These are phyloP conservation scores for Leccinellum albellum DNA, from an alignment of 768 basidiomycete genomes.

Conservation along the genomic window DNA sequence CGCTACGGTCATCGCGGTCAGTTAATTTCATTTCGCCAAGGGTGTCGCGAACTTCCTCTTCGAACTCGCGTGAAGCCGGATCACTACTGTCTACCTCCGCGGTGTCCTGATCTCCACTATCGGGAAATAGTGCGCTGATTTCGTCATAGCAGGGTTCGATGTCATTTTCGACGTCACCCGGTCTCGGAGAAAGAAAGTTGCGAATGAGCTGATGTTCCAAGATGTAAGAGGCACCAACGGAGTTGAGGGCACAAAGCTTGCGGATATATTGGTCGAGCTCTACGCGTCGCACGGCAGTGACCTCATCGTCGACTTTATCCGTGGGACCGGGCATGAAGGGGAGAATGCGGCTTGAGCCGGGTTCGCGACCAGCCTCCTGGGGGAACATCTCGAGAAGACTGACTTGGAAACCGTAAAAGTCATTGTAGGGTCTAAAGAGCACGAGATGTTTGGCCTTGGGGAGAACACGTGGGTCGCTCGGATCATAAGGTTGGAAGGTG, in stretches of 20 bases:
- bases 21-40: slow-evolving; percentile 48
- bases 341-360: slow-evolving; percentile 66
- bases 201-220: slow-evolving; percentile 77
- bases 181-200: slow-evolving; percentile 77
- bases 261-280: slow-evolving; percentile 90
- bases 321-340: slow-evolving; percentile 98
- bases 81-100: slow-evolving; percentile 28
- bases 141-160: slow-evolving; percentile 57
- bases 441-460: slow-evolving; percentile 76
- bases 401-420: slow-evolving; percentile 98
- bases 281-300: slow-evolving; percentile 73
- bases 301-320: slow-evolving; percentile 72
- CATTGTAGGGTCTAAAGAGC: slow-evolving; percentile 93
- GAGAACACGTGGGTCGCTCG: slow-evolving; percentile 49
- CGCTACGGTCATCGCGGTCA: slow-evolving; percentile 47
- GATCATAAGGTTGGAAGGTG: slow-evolving; percentile 77
- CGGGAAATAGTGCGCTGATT: slow-evolving; percentile 50
- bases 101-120: slow-evolving; percentile 35
- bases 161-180: slow-evolving; percentile 79
- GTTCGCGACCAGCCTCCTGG: slow-evolving; percentile 80
- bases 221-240: slow-evolving; percentile 69
- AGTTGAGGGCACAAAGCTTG: slow-evolving; percentile 69
- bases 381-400: slow-evolving; percentile 83
- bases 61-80: slow-evolving; percentile 33
- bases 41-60: slow-evolving; percentile 45